phyloP scores from a whole-genome alignment of 192 early-diverging fungal species.

The Oehlia diaphana region DNA sequence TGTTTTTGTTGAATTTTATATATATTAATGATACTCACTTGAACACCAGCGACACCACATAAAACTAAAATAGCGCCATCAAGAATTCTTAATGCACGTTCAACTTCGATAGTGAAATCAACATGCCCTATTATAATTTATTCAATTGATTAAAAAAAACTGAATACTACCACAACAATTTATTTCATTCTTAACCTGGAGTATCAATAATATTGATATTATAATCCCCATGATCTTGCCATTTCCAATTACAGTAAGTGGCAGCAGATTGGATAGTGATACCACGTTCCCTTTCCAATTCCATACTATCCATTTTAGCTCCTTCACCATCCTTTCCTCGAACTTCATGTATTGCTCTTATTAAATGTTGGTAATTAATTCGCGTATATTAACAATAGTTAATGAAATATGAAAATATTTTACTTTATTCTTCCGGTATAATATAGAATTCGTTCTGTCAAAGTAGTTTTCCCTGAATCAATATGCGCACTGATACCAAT shows the following conservation, averaged over 20 bases:
- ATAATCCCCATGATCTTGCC: conserved; percentile 47
- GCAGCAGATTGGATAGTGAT: conserved; percentile 90
- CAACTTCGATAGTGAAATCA: conserved; percentile 89
- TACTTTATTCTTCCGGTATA: conserved; percentile 87
- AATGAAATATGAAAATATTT: background rate
- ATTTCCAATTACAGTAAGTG: conserved; percentile 76
- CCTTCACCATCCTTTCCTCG: conserved; percentile 88
- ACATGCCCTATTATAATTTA: conserved; percentile 63
- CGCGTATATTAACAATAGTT: background rate
- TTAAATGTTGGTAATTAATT: background rate
- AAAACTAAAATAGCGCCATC: conserved; percentile 86
- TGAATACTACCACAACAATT: background rate
- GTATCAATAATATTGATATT: conserved; percentile 89
- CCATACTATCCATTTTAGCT: conserved; percentile 99
- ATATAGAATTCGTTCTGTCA: conserved; percentile 81
- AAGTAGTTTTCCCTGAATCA: conserved; percentile 86
- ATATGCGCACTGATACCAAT: conserved; percentile 90
- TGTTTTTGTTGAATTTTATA: background rate
- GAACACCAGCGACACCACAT: conserved; percentile 83
- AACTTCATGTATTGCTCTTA: conserved; percentile 73
- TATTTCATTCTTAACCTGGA: conserved; percentile 56
- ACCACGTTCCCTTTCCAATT: conserved; percentile 92
- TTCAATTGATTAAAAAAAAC: background rate
- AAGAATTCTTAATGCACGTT: conserved; percentile 82
- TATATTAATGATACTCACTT: conserved; percentile 35